Conservation (phyloP, 192 early-diverging fungal genomes). For the Coemansia sp. region DNA sequence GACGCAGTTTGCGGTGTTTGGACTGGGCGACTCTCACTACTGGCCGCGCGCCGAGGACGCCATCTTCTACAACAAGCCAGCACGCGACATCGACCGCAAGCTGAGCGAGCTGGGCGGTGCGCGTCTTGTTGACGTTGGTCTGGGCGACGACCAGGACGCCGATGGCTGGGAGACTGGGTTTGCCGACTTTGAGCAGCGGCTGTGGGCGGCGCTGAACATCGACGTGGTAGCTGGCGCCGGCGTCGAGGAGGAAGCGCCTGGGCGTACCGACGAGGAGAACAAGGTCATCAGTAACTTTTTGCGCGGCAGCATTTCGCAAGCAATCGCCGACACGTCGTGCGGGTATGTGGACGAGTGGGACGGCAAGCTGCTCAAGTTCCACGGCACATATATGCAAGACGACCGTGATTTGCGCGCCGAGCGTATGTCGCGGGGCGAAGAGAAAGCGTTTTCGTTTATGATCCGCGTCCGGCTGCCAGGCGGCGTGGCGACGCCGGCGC, state of each 20-base stretch:
- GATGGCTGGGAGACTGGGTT: conserved; percentile 87
- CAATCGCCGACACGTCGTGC: conserved; percentile 76
- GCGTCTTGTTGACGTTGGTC: conserved; percentile 62
- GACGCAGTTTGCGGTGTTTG: conserved; percentile 79
- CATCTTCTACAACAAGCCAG: conserved; percentile 88
- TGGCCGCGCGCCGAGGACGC: conserved; percentile 91
- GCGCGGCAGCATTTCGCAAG: conserved; percentile 87
- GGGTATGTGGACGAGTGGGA: conserved; percentile 86
- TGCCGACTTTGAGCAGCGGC: conserved; percentile 68
- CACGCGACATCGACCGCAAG: conserved; percentile 79
- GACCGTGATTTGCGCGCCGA: conserved; percentile 91
- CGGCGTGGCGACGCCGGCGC: conserved; percentile 80
- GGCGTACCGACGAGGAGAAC: conserved; percentile 85
- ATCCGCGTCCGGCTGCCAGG: conserved; percentile 92
- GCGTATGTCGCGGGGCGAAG: conserved; percentile 77
- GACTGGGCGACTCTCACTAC: conserved; percentile 92
- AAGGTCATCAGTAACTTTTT: conserved; percentile 90
- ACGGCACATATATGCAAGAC: conserved; percentile 96
- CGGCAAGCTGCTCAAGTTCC: conserved; percentile 92
- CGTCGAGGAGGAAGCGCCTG: conserved; percentile 55
- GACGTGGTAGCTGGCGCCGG: conserved; percentile 66
- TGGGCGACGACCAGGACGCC: conserved; percentile 92
- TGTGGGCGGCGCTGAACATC: conserved; percentile 81
- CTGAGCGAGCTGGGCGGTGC: conserved; percentile 73
- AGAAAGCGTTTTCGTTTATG: conserved; percentile 96